A percentile compares a stretch with the other conserved stretches of the same genome.
These are phyloP conservation scores for Aspergillus latus DNA, from an alignment of 2,329 filamentous ascomycete species.

Conservation along the genomic window DNA sequence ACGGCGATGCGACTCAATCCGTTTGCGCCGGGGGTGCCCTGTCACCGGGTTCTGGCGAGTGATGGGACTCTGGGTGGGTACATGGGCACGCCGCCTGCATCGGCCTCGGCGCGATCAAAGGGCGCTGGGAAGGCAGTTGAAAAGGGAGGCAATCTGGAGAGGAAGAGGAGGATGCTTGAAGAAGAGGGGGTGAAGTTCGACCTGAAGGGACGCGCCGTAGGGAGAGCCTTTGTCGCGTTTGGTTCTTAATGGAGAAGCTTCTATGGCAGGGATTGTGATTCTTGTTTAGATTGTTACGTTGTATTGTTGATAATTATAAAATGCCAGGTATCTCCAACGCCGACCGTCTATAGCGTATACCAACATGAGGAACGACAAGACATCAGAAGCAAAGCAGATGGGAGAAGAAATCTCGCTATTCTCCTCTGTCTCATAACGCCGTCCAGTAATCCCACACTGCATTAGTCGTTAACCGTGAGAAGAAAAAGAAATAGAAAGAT, in stretches of 20 bases:
- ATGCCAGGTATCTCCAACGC: slow-evolving; percentile 10
- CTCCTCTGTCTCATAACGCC: slow-evolving; percentile 15
- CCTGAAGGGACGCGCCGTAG: slow-evolving; percentile 27
- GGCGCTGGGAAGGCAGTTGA: background rate
- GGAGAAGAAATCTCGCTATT: background rate
- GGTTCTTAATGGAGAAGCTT: background rate
- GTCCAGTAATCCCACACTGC: slow-evolving; percentile 10
- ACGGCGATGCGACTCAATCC: slow-evolving; percentile 76
- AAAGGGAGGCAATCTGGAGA: slow-evolving; percentile 34
- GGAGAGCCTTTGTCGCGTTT: slow-evolving; percentile 24
- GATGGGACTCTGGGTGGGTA: slow-evolving; percentile 61
- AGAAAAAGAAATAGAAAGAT: background rate
- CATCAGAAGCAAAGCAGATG: background rate
- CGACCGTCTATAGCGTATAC: slow-evolving; percentile 12
- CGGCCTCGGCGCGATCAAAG: slow-evolving; percentile 40
- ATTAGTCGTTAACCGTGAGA: slow-evolving; percentile 15
- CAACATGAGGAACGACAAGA: background rate
- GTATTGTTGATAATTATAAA: background rate
- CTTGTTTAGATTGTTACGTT: background rate
- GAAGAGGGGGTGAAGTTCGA: slow-evolving; percentile 39
- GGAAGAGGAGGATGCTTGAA: slow-evolving; percentile 36
- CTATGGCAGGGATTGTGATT: background rate
- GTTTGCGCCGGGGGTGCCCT: slow-evolving; percentile 78
- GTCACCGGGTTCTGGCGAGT: slow-evolving; percentile 75
- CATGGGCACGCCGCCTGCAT: slow-evolving; percentile 35